phyloP scores from a whole-genome alignment of 768 basidiomycete species.

The Termitomyces sp. region DNA sequence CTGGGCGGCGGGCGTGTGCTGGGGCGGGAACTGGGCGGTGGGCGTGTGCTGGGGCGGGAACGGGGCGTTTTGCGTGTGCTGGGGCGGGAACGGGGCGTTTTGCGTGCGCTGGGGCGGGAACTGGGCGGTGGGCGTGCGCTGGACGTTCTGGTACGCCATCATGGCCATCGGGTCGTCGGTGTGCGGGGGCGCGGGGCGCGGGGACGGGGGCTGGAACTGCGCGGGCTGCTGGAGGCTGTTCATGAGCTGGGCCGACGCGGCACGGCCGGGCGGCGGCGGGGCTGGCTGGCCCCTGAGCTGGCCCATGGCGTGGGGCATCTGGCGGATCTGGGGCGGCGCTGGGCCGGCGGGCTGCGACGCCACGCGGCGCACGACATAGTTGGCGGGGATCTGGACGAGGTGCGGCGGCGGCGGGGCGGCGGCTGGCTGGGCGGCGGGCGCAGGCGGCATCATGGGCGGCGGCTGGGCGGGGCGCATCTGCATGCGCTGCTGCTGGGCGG shows the following conservation, averaged over 20 bases:
- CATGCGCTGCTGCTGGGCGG: slow-evolving; percentile 27
- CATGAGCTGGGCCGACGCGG: slow-evolving; percentile 45
- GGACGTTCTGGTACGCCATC: slow-evolving; percentile 33
- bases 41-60: slow-evolving; percentile 27
- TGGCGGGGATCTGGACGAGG: slow-evolving; percentile 19
- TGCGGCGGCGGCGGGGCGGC: not conserved
- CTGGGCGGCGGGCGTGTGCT: slow-evolving; percentile 25
- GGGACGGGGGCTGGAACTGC: slow-evolving; percentile 26
- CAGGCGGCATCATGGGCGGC: slow-evolving; percentile 12
- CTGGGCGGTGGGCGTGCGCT: too few relatives aligned
- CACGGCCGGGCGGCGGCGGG: slow-evolving; percentile 30
- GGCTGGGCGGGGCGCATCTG: slow-evolving; percentile 31
- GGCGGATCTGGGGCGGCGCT: slow-evolving; percentile 19
- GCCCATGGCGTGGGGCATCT: slow-evolving; percentile 24
- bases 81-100: slow-evolving; percentile 29
- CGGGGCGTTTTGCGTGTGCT: too few relatives aligned
- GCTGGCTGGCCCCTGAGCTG: slow-evolving; percentile 19
- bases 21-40: slow-evolving; percentile 25
- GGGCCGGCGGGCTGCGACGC: slow-evolving; percentile 44
- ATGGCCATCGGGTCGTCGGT: slow-evolving; percentile 36
- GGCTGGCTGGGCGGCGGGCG: not conserved
- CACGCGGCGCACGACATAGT: slow-evolving; percentile 42
- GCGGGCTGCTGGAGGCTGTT: slow-evolving; percentile 34
- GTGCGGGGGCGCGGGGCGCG: slow-evolving; percentile 35
- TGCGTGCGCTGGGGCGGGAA: slow-evolving; percentile 28